Evolutionary conservation across 1,284 basidiomycete genomes (phyloP), one percentile per base, ranked within the genome.

Genomic region (Moesziomyces parantarcticus): DNA sequence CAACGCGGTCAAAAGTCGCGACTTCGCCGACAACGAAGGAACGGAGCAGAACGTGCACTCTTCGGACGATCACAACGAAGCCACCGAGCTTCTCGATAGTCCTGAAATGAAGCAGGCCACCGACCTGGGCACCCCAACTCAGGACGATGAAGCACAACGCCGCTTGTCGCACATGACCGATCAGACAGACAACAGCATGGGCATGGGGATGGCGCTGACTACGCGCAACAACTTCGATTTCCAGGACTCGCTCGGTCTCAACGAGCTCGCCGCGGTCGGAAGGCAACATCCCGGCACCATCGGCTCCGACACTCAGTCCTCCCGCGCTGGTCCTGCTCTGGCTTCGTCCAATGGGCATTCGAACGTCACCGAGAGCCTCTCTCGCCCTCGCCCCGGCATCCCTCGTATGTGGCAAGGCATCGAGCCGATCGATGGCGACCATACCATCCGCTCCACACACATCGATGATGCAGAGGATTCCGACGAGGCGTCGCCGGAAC

Each of bases 361-460:
- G 11, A 62, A 39, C 25, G 32, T 29, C 9, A 56, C 25, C 7
- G 47, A 58, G n/a, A 55, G 50, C 16, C 47, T 55, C 21, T n/a
- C 39, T 10, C 58, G 62, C n/a, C 71, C 71, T 21, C 51, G 58
- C 13, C 58, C 66, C 29, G 52, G 66, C 25, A 69, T 74, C 36
- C 71, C 71, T 32, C 71, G 65, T 14, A 74, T 74, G 32, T 74
- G 71, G 71, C 71, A 74, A 56, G 71, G 65, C 16, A 44, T 68
- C 36, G 71, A 74, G 50, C 41, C 65, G 3, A 47, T 52, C 22
- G 65, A 74, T 14, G 54, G 47, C 11, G 55, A 56, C 46, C 43
- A 50, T 41, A 48, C 52, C 29, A 22, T 67, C 48, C 64, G 48
- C 21, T 58, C 60, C 40, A 55, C 57, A 13, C 49, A 63, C 50